Conservation (phyloP, 305 asterid genomes). For the Rubia tinctorum region DNA sequence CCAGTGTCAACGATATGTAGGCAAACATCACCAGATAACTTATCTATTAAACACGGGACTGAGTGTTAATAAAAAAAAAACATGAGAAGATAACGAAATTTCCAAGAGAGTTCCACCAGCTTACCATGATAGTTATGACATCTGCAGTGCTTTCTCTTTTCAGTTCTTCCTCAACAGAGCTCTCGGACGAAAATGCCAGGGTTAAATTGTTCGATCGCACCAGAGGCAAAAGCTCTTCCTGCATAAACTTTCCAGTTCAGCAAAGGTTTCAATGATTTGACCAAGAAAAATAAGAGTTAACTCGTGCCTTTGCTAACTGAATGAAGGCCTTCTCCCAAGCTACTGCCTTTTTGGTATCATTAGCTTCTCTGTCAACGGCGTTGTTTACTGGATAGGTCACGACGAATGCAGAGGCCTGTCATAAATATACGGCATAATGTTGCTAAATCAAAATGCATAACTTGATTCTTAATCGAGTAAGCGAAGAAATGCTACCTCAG, state of each 20-base stretch:
- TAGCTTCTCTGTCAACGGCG: conserved; percentile 70
- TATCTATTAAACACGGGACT: conserved; percentile 49
- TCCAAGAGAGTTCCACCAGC: conserved; percentile 20
- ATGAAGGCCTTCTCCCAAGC: conserved; percentile 99
- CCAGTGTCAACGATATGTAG: conserved; percentile 97
- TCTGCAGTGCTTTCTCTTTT: conserved; percentile 99
- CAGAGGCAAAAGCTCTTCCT: conserved; percentile 92
- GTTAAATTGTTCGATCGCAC: conserved; percentile 72
- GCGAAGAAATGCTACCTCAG: conserved; percentile 51
- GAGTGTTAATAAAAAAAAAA: background rate
- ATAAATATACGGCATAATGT: conserved; percentile 19
- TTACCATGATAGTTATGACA: conserved; percentile 90
- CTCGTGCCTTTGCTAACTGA: conserved; percentile 81
- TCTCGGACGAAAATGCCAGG: conserved; percentile 89
- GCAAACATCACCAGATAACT: conserved; percentile 99
- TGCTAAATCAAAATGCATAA: conserved; percentile 11
- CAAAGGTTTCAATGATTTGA: conserved; percentile 1
- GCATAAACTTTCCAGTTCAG: conserved; percentile 27
- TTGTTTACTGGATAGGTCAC: conserved; percentile 98
- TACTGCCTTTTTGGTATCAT: conserved; percentile 69
- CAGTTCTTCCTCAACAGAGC: conserved; percentile 95
- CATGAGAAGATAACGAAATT: background rate
- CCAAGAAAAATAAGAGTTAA: conserved; percentile 12
- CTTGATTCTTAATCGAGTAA: conserved; percentile 8
- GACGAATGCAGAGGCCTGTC: conserved; percentile 94